Conservation (phyloP, 2,329 filamentous ascomycete species). For the Pestalotiopsis sp. region DNA sequence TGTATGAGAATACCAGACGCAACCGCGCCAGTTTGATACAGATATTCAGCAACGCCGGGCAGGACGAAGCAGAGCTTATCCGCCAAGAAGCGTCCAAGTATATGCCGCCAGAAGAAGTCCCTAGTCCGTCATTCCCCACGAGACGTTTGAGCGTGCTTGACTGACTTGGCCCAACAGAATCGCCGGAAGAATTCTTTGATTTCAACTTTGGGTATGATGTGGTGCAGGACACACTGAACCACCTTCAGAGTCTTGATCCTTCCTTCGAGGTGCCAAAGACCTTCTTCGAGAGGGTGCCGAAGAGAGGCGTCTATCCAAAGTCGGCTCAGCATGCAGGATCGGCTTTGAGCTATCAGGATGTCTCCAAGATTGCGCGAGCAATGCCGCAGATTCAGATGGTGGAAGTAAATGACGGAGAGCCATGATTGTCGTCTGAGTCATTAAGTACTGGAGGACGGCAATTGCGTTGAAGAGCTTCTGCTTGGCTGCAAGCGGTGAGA, state of each 20-base stretch:
- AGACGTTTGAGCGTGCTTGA: neutral
- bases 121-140: constrained; percentile 22
- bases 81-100: constrained; percentile 28
- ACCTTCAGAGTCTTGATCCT: constrained; percentile 8
- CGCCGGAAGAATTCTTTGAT: constrained; percentile 25
- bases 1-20: constrained; percentile 33
- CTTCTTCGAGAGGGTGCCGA: constrained; percentile 11
- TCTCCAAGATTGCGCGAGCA: neutral
- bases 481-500: no score
- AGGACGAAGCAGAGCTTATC: constrained; percentile 32
- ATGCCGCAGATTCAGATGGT: neutral
- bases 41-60: constrained; percentile 36
- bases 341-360: neutral
- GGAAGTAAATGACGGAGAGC: neutral
- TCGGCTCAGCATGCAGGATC: neutral
- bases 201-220: constrained; percentile 32
- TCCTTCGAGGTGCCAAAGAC: constrained; percentile 10
- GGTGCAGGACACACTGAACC: constrained; percentile 19
- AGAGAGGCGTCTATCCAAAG: constrained; percentile 3
- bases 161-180: constrained; percentile 17
- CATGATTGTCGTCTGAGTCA: neutral
- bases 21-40: constrained; percentile 34
- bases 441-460: no score
- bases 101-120: constrained; percentile 25
- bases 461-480: no score